These are phyloP conservation scores for Neofusicoccum parvum DNA, from an alignment of 2,329 filamentous ascomycete genomes.

Conservation along the genomic window DNA sequence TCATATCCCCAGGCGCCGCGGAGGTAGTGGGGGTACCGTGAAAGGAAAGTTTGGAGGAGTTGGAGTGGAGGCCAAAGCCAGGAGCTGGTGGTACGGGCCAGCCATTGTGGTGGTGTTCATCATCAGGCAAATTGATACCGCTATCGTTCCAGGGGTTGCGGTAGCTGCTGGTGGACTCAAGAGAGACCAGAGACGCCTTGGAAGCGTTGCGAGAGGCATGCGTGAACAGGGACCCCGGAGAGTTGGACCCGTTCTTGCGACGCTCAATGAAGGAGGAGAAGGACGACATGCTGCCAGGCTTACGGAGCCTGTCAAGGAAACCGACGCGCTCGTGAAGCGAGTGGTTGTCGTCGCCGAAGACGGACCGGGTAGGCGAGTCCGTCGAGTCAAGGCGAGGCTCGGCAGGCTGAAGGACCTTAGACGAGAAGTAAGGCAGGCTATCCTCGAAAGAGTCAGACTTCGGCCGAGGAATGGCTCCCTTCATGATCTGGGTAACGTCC, in stretches of 20 bases:
- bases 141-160: conserved; percentile 99
- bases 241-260: conserved; percentile 89
- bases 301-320: conserved; percentile 88
- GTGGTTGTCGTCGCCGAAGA: conserved; percentile 78
- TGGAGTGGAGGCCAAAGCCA: conserved; percentile 29
- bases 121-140: conserved; percentile 89
- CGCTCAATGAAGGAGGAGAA: conserved; percentile 95
- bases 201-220: conserved; percentile 82
- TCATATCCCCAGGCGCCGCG: conserved; percentile 71
- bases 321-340: conserved; percentile 68
- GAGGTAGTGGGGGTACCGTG: conserved; percentile 44
- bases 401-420: conserved; percentile 91
- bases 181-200: conserved; percentile 92
- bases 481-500: conserved; percentile 77
- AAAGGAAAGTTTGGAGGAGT: conserved; percentile 22
- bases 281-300: conserved; percentile 91
- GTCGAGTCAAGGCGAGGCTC: conserved; percentile 73
- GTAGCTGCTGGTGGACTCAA: conserved; percentile 92
- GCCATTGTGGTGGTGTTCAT: conserved; percentile 61
- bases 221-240: conserved; percentile 81
- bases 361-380: conserved; percentile 85
- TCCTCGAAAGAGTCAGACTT: conserved; percentile 99
- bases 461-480: conserved; percentile 93
- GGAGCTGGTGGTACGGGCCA: conserved; percentile 37
- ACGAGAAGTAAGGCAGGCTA: conserved; percentile 94